Percentiles rank a stretch among this genome's conserved stretches.
Conservation (phyloP, 2,329 filamentous ascomycete genomes). For the Polychaeton citri region DNA sequence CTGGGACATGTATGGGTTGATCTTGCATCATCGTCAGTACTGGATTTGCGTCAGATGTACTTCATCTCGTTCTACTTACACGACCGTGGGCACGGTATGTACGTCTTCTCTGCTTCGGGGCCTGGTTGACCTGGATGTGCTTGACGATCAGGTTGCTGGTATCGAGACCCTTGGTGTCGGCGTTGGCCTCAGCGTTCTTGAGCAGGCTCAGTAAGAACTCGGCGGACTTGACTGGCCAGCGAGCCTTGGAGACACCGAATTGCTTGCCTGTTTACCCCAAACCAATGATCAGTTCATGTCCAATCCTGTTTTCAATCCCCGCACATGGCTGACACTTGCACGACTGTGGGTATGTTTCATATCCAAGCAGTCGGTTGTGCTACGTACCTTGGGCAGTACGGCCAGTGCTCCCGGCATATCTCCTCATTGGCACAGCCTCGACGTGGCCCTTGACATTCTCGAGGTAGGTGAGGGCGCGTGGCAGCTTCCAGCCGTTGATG, state of each 20-base stretch:
- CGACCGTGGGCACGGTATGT: slow-evolving; percentile 99
- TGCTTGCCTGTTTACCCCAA: slow-evolving; percentile 63
- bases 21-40: slow-evolving; percentile 39
- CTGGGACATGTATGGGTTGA: slow-evolving; percentile 99
- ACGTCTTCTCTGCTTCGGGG: slow-evolving; percentile 95
- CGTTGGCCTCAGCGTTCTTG: slow-evolving; percentile 95
- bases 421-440: slow-evolving; percentile 96
- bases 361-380: slow-evolving; percentile 2
- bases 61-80: slow-evolving; percentile 50
- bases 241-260: slow-evolving; percentile 94
- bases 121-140: slow-evolving; percentile 99
- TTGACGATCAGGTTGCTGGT: slow-evolving; percentile 96
- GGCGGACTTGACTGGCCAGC: slow-evolving; percentile 99
- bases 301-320: slow-evolving; percentile 22
- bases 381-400: slow-evolving; percentile 93
- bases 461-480: slow-evolving; percentile 90
- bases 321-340: slow-evolving; percentile 16
- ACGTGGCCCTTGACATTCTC: slow-evolving; percentile 96
- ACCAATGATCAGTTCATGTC: slow-evolving; percentile 15
- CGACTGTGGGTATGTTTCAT: background rate
- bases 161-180: slow-evolving; percentile 93
- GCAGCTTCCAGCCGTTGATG: slow-evolving; percentile 98
- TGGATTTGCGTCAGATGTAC: background rate
- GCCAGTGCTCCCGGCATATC: slow-evolving; percentile 91
- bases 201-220: slow-evolving; percentile 95